These are phyloP conservation scores for Trypanosoma melophagium DNA, from an alignment of 208 protist genomes.

Conservation along the genomic window DNA sequence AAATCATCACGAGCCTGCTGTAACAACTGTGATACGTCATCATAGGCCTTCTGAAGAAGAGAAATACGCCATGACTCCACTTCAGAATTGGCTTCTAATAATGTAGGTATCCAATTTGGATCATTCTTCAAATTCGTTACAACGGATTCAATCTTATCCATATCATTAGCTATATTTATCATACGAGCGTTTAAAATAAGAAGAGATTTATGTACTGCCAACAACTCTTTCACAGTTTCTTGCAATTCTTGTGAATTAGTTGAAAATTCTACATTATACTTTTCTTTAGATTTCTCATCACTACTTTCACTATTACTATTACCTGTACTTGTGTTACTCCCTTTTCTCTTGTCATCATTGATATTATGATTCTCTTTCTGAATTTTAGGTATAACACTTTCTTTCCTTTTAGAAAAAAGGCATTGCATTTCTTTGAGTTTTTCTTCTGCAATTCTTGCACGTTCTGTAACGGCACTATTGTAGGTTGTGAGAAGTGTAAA, in stretches of 20 bases:
- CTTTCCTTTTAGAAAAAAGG: neutral
- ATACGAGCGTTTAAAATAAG: conserved; percentile 4
- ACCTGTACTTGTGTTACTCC: neutral
- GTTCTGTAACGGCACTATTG: neutral
- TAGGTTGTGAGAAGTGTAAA: neutral
- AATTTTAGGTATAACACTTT: neutral
- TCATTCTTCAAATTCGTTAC: neutral
- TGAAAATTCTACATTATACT: neutral
- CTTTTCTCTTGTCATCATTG: neutral
- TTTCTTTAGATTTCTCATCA: neutral
- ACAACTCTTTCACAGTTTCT: neutral
- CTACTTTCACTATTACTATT: neutral
- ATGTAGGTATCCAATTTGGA: neutral
- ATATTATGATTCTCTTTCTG: neutral
- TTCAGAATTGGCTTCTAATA: neutral
- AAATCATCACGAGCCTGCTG: neutral
- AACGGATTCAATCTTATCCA: conserved; percentile 6
- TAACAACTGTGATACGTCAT: neutral
- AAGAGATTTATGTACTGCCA: neutral
- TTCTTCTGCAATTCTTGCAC: neutral
- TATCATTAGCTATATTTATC: neutral
- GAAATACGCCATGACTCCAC: neutral
- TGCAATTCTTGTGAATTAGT: neutral
- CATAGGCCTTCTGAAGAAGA: conserved; percentile 3
- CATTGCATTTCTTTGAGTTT: neutral